Conservation (phyloP, 257 asterid species). For the Solanum etuberosum region DNA sequence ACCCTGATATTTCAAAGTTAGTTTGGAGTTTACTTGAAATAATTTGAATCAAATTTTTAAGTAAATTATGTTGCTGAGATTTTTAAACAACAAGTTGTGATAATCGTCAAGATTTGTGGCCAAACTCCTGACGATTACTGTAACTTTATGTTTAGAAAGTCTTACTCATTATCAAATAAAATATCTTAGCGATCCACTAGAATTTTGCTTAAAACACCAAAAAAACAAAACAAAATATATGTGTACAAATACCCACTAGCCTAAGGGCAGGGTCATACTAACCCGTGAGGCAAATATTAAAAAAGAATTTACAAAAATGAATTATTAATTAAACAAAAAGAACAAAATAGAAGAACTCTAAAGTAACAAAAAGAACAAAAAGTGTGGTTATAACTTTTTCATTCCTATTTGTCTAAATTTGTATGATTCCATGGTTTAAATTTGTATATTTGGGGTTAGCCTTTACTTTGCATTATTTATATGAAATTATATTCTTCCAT, state of each 20-base stretch:
- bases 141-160: not conserved
- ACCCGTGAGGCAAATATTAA: not conserved
- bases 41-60: not conserved
- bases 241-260: not conserved
- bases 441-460: not conserved
- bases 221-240: rapidly evolving
- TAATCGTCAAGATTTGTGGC: not conserved
- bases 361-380: not conserved
- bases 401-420: not conserved
- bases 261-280: not conserved
- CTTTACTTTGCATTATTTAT: not conserved
- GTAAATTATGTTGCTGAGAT: not conserved
- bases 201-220: not conserved
- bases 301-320: not conserved
- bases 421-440: not conserved
- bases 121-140: rapidly evolving
- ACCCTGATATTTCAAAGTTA: not conserved
- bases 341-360: not conserved
- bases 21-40: not conserved
- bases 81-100: rapidly evolving
- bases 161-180: not conserved
- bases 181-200: not conserved
- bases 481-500: not conserved
- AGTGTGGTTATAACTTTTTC: not conserved
- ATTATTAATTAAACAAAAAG: not conserved